Conservation (phyloP, 768 basidiomycete species). For the Serendipita sp. region DNA sequence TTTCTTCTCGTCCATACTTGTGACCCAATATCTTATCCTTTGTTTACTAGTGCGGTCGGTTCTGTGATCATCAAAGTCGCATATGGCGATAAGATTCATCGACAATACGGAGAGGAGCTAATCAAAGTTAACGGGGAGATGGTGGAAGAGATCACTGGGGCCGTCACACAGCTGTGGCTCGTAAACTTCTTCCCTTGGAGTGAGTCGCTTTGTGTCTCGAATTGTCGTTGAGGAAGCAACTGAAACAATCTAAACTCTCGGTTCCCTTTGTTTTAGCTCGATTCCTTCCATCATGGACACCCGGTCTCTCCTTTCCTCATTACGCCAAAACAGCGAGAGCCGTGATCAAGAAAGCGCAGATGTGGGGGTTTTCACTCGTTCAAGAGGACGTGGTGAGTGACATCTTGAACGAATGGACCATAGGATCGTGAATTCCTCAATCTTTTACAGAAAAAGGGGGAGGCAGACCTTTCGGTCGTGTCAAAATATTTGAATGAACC, state of each 20-base stretch:
- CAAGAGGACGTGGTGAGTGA: neutral
- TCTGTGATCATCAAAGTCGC: neutral
- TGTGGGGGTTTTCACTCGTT: neutral
- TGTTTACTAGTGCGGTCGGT: neutral
- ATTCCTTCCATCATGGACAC: constrained; percentile 28
- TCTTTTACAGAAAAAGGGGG: neutral
- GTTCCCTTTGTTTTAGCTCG: constrained; percentile 18
- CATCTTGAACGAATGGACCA: neutral
- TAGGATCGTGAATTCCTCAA: neutral
- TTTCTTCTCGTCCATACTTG: neutral
- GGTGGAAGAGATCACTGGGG: neutral
- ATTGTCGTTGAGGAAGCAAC: neutral
- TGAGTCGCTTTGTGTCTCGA: neutral
- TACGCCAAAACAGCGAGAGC: neutral
- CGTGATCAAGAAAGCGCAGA: neutral
- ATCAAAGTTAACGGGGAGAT: neutral
- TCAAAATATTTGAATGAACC: neutral
- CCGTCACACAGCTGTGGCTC: neutral
- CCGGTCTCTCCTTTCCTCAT: constrained; percentile 27
- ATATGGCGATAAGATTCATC: neutral
- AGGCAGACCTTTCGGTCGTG: neutral
- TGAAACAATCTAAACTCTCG: no score
- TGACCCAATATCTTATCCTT: neutral
- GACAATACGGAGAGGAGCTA: neutral
- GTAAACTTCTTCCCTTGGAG: neutral